These are phyloP conservation scores for Chaetomium globosum DNA, from an alignment of 2,329 filamentous ascomycete species.

Conservation along the genomic window DNA sequence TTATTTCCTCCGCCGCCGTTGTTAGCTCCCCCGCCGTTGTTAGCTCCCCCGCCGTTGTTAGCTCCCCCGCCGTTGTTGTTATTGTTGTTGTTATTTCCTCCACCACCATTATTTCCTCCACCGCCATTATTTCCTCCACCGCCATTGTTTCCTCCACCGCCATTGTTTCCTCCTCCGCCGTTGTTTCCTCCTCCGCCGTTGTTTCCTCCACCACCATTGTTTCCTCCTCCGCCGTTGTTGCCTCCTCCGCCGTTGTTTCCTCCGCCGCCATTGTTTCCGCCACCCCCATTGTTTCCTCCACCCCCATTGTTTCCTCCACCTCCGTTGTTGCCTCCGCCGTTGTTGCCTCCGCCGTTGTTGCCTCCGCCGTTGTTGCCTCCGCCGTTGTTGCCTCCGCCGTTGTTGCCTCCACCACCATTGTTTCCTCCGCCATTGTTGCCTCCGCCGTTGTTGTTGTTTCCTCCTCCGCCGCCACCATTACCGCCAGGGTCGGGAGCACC, in stretches of 20 bases:
- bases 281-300: slow-evolving; percentile 8
- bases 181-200: not conserved
- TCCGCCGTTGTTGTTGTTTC: slow-evolving; percentile 17
- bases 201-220: not conserved
- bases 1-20: not conserved
- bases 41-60: not conserved
- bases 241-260: not conserved
- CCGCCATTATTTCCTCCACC: not conserved
- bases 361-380: slow-evolving; percentile 25
- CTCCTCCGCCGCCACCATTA: slow-evolving; percentile 24
- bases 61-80: not conserved
- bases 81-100: not conserved
- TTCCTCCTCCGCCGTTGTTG: not conserved
- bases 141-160: not conserved
- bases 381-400: slow-evolving; percentile 23
- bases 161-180: not conserved
- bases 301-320: slow-evolving; percentile 7
- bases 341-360: slow-evolving; percentile 25
- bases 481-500: slow-evolving; percentile 34
- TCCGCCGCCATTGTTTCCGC: not conserved
- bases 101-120: not conserved
- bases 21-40: not conserved
- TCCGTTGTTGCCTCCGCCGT: slow-evolving; percentile 7
- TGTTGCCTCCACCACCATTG: slow-evolving; percentile 24
- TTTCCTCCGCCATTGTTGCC: not conserved